Conservation (phyloP, 202 grass and related monocot species). For the Schoenoplectus tabernaemontani region DNA sequence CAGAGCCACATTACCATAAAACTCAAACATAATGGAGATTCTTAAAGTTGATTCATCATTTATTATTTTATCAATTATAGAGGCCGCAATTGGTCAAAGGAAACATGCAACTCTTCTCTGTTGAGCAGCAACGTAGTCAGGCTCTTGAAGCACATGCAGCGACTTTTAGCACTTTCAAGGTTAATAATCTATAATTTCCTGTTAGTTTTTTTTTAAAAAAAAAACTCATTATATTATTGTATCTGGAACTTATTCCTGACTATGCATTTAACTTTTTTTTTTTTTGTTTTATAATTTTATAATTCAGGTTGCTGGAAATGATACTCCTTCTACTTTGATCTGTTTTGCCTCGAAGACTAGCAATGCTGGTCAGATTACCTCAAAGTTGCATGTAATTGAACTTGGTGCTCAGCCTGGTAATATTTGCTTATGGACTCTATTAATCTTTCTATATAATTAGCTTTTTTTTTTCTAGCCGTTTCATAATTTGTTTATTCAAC, state of each 20-base stretch:
- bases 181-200: slow-evolving; percentile 14
- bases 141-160: slow-evolving; percentile 95
- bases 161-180: slow-evolving; percentile 80
- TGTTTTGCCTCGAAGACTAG: slow-evolving; percentile 84
- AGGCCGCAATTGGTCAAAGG: slow-evolving; percentile 90
- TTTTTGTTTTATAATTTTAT: not conserved
- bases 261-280: not conserved
- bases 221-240: not conserved
- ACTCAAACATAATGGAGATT: not conserved
- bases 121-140: slow-evolving; percentile 86
- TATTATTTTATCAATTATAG: slow-evolving; percentile 32
- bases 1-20: not conserved
- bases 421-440: not conserved
- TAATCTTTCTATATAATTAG: not conserved
- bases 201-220: not conserved
- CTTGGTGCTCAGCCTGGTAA: slow-evolving; percentile 85
- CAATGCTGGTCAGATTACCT: slow-evolving; percentile 89
- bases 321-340: slow-evolving; percentile 73
- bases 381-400: slow-evolving; percentile 97
- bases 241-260: not conserved
- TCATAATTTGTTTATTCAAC: slow-evolving; percentile 21
- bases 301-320: slow-evolving; percentile 65
- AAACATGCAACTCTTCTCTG: slow-evolving; percentile 96
- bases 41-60: not conserved
- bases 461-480: not conserved